Evolutionary conservation across 257 asterid species (phyloP), one percentile per base, ranked within the genome.

Genomic region (Craterostigma plantagineum): DNA sequence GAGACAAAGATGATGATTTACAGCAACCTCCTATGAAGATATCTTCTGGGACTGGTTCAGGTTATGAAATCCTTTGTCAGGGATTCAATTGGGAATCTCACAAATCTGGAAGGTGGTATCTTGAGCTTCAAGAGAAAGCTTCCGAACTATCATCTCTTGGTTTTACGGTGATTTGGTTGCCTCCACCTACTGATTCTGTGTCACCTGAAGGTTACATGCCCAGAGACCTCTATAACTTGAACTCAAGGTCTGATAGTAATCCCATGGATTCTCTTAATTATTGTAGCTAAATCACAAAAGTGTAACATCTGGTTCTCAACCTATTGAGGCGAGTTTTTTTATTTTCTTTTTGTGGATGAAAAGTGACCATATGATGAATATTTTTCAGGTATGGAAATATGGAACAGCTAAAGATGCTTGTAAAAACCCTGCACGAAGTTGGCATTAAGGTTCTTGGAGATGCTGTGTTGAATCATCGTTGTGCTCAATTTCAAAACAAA

Each of bases 131-230:
- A 14, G 81, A 72, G 35, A 77, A 65, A 60, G 92, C 81, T 64
- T 61, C 67, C 5, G 70, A 79, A 58, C 62, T 90, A 58, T 65
- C 98, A 18, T 62, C 81, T 18, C 69, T 83, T 47, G 98, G 98
- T 61, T 76, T 90, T 56, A 79, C 83, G 15, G 81, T 83, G 51
- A 60, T 90, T 49, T 83, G 98, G 98, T 69, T 90, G 62, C 98
- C 98, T 48, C 98, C 95, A 17, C 98, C 95, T 13, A 90, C 98
- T 6, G 95, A 79, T 33, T 90, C 98, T 10, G 95, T 90, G 51
- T 90, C 98, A 33, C 72, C 98, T 34, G 98, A 90, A 68, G 98
- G 98, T 12, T 90, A 90, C 71, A 83, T 90, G 98, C 98, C 98
- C 16, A 60, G 49, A 60, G 98, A 90, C 65, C 69, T 82, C 58